Evolutionary conservation across 305 asterid genomes (phyloP).

Genomic region (Fraxinus baroniana): DNA sequence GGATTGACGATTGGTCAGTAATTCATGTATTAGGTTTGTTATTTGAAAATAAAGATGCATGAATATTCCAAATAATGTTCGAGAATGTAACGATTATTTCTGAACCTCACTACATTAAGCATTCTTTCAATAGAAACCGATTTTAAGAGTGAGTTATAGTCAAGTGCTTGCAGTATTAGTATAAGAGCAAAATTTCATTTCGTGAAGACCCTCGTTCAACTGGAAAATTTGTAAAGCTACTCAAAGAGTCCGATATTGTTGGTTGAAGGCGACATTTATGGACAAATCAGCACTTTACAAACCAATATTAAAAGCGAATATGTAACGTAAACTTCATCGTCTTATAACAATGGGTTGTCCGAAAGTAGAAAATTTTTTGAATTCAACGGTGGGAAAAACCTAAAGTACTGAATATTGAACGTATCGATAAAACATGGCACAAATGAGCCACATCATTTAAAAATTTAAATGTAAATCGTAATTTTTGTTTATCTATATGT

Average conservation of each 20-base stretch:
- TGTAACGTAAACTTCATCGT: not conserved
- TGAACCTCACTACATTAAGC: not conserved
- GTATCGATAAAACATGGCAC: too few relatives aligned
- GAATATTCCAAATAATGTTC: not conserved
- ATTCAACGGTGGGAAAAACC: too few relatives aligned
- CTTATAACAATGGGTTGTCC: not conserved
- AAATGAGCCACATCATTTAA: too few relatives aligned
- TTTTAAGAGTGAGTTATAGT: not conserved
- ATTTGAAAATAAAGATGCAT: not conserved
- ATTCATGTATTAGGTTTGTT: not conserved
- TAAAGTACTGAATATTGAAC: too few relatives aligned
- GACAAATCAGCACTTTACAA: not conserved
- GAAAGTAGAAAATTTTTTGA: too few relatives aligned
- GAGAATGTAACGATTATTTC: not conserved
- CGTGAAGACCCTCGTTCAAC: not conserved
- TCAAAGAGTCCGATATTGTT: not conserved
- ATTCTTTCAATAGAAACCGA: too few relatives aligned
- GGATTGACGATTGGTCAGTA: not conserved
- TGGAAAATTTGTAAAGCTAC: not conserved
- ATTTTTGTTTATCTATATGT: too few relatives aligned
- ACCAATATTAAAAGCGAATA: too few relatives aligned
- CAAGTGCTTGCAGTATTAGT: not conserved
- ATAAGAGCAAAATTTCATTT: not conserved
- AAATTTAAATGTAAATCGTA: too few relatives aligned
- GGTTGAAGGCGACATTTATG: too few relatives aligned